phyloP scores from a whole-genome alignment of 441 rosid genomes.

The Geranium incanum region DNA sequence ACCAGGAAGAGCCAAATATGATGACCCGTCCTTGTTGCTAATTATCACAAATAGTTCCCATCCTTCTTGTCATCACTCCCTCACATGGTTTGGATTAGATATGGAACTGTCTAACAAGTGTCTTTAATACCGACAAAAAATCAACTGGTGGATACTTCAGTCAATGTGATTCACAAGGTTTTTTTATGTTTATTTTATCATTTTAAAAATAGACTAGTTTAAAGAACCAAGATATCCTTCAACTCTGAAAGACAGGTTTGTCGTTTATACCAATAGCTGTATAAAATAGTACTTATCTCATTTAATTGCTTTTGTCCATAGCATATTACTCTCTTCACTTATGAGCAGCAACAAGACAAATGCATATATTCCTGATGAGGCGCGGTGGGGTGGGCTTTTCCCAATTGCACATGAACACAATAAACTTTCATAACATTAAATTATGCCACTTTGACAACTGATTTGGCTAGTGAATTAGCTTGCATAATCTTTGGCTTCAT shows the following conservation, averaged over 20 bases:
- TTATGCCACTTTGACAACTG: not conserved
- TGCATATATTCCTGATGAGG: not conserved
- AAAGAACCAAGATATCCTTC: constrained; percentile 9
- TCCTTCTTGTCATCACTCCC: constrained; percentile 12
- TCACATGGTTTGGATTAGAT: constrained; percentile 8
- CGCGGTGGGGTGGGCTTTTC: constrained; percentile 12
- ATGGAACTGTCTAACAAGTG: not conserved
- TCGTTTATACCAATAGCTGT: not conserved
- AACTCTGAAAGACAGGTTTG: not conserved
- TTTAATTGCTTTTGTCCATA: constrained; percentile 17
- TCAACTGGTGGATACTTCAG: not conserved
- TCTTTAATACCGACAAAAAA: not conserved
- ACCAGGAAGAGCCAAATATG: constrained; percentile 12
- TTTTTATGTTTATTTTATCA: not conserved
- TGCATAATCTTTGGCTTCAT: not conserved
- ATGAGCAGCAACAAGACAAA: constrained; percentile 16
- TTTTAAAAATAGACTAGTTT: not conserved
- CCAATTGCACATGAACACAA: constrained; percentile 25
- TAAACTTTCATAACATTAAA: constrained; percentile 7
- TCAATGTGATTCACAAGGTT: constrained; percentile 9
- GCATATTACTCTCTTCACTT: constrained; percentile 5
- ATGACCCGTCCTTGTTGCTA: constrained; percentile 7
- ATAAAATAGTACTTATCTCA: not conserved
- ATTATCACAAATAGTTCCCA: constrained; percentile 2
- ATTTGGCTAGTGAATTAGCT: not conserved